These are phyloP conservation scores for Scheffersomyces spartinae DNA, from an alignment of 805 yeast species.

Conservation along the genomic window DNA sequence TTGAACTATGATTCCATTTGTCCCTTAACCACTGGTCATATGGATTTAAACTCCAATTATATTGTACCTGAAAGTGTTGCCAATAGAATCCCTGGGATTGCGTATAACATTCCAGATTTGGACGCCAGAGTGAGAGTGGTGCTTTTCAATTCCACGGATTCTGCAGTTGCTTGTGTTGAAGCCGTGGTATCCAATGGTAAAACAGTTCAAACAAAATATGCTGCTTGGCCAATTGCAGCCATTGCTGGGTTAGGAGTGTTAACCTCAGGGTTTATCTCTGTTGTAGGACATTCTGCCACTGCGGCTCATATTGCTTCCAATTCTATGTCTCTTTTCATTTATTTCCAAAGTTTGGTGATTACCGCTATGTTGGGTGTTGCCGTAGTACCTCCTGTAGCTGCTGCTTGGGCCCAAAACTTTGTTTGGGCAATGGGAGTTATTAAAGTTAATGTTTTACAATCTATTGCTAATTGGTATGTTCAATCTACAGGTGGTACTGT, in stretches of 20 bases:
- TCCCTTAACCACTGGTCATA: constrained; percentile 81
- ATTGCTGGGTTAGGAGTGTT: constrained; percentile 79
- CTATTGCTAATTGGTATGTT: constrained; percentile 84
- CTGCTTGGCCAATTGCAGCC: constrained; percentile 94
- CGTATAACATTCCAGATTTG: constrained; percentile 84
- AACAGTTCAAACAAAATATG: constrained; percentile 86
- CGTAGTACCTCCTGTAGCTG: constrained; percentile 89
- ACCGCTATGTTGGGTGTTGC: constrained; percentile 94
- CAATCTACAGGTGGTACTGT: constrained; percentile 90
- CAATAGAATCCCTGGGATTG: constrained; percentile 62
- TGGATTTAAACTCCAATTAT: constrained; percentile 52
- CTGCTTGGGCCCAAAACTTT: constrained; percentile 96
- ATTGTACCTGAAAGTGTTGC: constrained; percentile 29
- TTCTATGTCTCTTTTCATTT: constrained; percentile 81
- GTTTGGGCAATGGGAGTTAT: constrained; percentile 94
- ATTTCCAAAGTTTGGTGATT: constrained; percentile 88
- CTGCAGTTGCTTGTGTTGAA: constrained; percentile 80
- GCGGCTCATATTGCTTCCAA: constrained; percentile 98
- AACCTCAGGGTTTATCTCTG: constrained; percentile 78
- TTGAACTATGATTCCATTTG: constrained; percentile 45
- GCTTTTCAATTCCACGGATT: constrained; percentile 36
- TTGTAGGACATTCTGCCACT: constrained; percentile 80
- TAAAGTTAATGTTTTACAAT: constrained; percentile 63
- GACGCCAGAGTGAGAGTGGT: constrained; percentile 83
- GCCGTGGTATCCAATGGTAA: constrained; percentile 80